Evolutionary conservation across 352 stramenopile genomes (phyloP), one percentile per base, ranked within the genome.

Genomic region (Pythium chondricola): DNA sequence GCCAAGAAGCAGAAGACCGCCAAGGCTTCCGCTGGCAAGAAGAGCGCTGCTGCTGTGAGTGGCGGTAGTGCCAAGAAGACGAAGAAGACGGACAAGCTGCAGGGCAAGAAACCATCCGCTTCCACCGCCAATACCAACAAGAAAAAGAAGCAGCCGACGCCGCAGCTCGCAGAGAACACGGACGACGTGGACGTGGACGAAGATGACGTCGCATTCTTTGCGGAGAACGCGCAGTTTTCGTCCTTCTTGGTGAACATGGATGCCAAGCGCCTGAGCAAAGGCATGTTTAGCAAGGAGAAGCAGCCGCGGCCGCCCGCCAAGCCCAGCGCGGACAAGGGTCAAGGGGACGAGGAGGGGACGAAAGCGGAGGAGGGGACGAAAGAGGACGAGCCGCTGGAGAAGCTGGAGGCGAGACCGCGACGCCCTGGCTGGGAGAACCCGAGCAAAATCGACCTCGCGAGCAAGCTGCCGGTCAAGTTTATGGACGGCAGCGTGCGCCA

Each of bases 241-340:
- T 77, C 64, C 11, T 94, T 94, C 52, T 48, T 94, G 33, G 63
- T 74, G 24, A 79, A 81, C n/a, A 88, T 94, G 75, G 78, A 94
- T 57, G 38, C 65, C 24, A 83, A 82, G 51, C 61, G 70, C 33
- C 48, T 92, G 48, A 75, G 40, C 50, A 74, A 17, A 37, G 63
- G 52, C 39, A 62, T 51, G 56, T 74, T 83, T 61, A 61, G 48
- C 35, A 71, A 61, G 46, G 33, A 52, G 22, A 69, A 71, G 43
- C 51, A 61, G 26, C 35, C 49, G 21, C 37, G 51, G 3, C 73
- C 66, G 25, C 35, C 48, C 6, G 32, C 49, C 8, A 75, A 8
- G 13, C 7, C 29, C 29, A 33, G 7, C 13, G 29, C 29, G 29
- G 13, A 33, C 13, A 33, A 33, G 29, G 13, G 13, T 8, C 29